Evolutionary conservation across 1,284 basidiomycete genomes (phyloP).

Genomic region (Trichosporon coremiiforme): DNA sequence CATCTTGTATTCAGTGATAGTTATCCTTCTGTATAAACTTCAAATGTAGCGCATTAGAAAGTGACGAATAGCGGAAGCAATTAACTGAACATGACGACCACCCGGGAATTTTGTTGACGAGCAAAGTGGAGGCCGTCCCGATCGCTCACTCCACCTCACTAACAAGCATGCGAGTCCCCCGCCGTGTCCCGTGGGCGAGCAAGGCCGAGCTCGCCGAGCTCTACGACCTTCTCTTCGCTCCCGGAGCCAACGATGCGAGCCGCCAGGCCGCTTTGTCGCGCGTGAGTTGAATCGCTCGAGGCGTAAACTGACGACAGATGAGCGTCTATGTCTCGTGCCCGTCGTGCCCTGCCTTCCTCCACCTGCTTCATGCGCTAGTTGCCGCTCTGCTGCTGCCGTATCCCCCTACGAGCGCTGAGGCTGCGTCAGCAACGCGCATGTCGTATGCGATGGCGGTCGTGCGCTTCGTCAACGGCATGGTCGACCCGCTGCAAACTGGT

Average conservation of each 20-base stretch:
- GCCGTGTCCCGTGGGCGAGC: constrained; percentile 79
- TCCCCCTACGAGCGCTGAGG: constrained; percentile 63
- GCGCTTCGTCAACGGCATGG: constrained; percentile 89
- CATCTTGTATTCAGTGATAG: background rate
- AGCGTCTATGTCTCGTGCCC: constrained; percentile 71
- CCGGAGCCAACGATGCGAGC: constrained; percentile 64
- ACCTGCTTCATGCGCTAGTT: constrained; percentile 64
- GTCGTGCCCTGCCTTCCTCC: constrained; percentile 68
- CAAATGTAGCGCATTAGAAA: background rate
- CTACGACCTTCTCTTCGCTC: constrained; percentile 75
- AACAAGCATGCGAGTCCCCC: constrained; percentile 70
- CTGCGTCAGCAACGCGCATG: constrained; percentile 60
- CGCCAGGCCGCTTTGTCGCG: constrained; percentile 69
- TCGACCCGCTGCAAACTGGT: constrained; percentile 89
- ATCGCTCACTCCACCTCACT: constrained; percentile 5
- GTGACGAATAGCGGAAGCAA: background rate
- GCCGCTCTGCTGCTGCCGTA: constrained; percentile 63
- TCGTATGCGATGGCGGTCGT: constrained; percentile 71
- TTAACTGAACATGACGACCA: background rate
- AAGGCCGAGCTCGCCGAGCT: constrained; percentile 75
- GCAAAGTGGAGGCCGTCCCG: constrained; percentile 8
- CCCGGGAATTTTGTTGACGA: constrained; percentile 19
- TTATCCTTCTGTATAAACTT: background rate
- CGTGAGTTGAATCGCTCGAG: constrained; percentile 59
- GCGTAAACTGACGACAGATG: constrained; percentile 57